A percentile compares a stretch with the other conserved stretches of the same genome.
Conservation (phyloP, 1,284 basidiomycete genomes). For the Ustilago shanxiensis region DNA sequence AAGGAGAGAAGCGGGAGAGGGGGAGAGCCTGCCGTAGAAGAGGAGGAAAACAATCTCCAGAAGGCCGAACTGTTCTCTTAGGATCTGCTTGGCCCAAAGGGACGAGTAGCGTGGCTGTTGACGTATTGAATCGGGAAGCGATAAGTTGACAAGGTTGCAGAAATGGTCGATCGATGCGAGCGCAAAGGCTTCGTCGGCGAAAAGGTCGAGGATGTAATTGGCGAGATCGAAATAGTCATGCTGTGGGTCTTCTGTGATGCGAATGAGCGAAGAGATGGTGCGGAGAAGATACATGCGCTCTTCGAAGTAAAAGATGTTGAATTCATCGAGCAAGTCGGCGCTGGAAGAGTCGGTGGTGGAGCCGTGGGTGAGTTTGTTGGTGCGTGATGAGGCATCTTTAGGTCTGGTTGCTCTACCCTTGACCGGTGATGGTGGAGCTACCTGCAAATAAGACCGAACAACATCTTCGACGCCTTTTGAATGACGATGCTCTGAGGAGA, state of each 20-base stretch:
- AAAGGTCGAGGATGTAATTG: conserved; percentile 74
- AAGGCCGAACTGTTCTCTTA: conserved; percentile 82
- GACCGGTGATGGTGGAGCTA: conserved; percentile 20
- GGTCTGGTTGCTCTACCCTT: conserved; percentile 9
- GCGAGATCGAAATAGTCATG: conserved; percentile 76
- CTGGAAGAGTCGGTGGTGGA: conserved; percentile 8
- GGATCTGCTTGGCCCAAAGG: conserved; percentile 82
- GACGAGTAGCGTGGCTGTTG: conserved; percentile 77
- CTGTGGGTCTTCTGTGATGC: conserved; percentile 75
- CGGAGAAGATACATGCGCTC: conserved; percentile 80
- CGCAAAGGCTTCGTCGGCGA: conserved; percentile 77
- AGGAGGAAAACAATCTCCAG: conserved; percentile 87
- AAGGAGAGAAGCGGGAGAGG: conserved; percentile 77
- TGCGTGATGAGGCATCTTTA: conserved; percentile 14
- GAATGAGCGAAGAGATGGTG: conserved; percentile 70
- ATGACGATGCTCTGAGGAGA: conserved; percentile 82
- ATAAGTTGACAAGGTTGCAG: conserved; percentile 71
- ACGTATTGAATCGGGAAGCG: conserved; percentile 74
- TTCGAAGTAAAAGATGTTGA: conserved; percentile 83
- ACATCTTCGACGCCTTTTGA: conserved; percentile 32
- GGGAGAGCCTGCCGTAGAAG: conserved; percentile 82
- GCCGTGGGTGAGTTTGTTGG: conserved; percentile 1
- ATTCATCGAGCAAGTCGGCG: conserved; percentile 75
- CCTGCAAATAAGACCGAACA: conserved; percentile 20
- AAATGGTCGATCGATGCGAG: conserved; percentile 75